Evolutionary conservation across 2,329 filamentous ascomycete species (phyloP).

Genomic region (Bretziella fagacearum): DNA sequence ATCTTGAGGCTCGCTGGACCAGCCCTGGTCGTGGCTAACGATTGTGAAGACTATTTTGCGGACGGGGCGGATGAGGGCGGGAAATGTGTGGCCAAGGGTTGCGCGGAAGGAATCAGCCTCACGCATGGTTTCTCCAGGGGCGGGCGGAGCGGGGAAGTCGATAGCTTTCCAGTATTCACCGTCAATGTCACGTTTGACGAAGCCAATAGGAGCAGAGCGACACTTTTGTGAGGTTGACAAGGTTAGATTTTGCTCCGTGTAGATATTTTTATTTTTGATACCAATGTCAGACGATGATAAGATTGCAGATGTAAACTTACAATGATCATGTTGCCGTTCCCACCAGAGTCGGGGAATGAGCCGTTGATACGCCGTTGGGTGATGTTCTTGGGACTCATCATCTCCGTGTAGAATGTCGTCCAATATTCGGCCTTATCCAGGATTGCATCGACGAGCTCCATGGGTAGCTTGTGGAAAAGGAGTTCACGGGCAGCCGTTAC

Average conservation of each 20-base stretch:
- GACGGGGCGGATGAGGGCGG: conserved; percentile 31
- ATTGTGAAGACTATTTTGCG: conserved; percentile 46
- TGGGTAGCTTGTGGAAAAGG: conserved; percentile 30
- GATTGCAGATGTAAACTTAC: conserved; percentile 4
- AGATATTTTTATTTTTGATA: background rate
- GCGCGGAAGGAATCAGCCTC: background rate
- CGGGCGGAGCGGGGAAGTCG: background rate
- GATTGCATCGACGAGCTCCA: conserved; percentile 38
- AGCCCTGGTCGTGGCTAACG: conserved; percentile 42
- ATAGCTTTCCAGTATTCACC: conserved; percentile 1
- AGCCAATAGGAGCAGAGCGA: conserved; percentile 26
- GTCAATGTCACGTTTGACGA: conserved; percentile 17
- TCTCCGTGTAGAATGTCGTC: conserved; percentile 27
- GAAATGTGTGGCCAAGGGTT: conserved; percentile 17
- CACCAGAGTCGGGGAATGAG: background rate
- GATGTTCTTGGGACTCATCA: background rate
- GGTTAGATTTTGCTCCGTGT: too few relatives aligned
- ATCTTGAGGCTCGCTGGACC: conserved; percentile 22
- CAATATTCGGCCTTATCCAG: conserved; percentile 47
- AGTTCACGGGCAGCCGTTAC: conserved; percentile 32
- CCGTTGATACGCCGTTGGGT: background rate
- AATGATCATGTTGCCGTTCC: background rate
- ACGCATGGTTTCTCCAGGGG: background rate
- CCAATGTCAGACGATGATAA: background rate
- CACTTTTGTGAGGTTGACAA: too few relatives aligned